Evolutionary conservation across 306 rosid genomes (phyloP).

Genomic region (Corylus americana): DNA sequence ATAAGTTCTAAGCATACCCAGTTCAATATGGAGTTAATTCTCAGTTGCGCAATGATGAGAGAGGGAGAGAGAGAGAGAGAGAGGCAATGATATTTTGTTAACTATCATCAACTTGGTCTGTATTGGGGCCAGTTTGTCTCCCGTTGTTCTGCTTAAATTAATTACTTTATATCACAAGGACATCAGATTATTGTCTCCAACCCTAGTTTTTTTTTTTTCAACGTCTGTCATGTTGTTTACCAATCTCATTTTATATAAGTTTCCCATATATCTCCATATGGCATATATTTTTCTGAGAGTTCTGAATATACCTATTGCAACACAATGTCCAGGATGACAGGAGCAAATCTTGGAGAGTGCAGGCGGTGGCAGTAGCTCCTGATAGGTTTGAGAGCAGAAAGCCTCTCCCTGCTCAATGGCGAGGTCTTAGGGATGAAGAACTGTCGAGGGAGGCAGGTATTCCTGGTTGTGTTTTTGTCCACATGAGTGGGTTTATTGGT

Average conservation of each 20-base stretch:
- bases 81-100: background rate
- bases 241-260: background rate
- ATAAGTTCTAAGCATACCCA: background rate
- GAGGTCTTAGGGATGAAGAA: conserved; percentile 76
- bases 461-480: conserved; percentile 79
- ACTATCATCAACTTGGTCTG: background rate
- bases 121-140: too few species aligned
- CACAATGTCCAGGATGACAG: conserved; percentile 67
- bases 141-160: background rate
- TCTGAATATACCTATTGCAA: conserved; percentile 6
- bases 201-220: background rate
- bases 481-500: conserved; percentile 89
- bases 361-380: conserved; percentile 71
- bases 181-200: background rate
- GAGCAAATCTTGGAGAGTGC: conserved; percentile 84
- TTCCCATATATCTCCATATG: background rate
- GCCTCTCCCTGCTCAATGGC: conserved; percentile 70
- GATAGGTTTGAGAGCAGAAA: conserved; percentile 84
- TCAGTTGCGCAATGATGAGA: background rate
- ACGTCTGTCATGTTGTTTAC: background rate
- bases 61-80: background rate
- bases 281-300: background rate
- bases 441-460: conserved; percentile 64
- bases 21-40: background rate
- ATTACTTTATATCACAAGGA: background rate